phyloP scores from a whole-genome alignment of 768 basidiomycete species.

The Suillus plorans region DNA sequence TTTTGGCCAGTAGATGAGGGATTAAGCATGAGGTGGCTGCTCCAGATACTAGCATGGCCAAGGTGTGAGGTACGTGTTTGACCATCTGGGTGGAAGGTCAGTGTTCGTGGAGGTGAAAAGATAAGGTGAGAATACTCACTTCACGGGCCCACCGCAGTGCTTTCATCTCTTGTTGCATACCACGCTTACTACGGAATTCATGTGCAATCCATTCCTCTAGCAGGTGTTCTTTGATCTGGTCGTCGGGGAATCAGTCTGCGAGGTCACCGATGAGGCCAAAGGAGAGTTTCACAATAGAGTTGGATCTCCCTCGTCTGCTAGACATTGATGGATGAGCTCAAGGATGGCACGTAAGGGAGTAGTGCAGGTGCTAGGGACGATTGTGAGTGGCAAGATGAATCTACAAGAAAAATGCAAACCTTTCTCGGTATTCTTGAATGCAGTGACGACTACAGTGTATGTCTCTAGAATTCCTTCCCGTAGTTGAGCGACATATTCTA shows the following conservation, averaged over 20 bases:
- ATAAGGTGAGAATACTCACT: conserved; percentile 43
- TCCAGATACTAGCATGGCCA: too few species aligned
- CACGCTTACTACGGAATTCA: conserved; percentile 71
- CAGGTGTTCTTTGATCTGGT: conserved; percentile 77
- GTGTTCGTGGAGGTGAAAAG: background rate
- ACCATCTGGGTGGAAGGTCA: conserved; percentile 54
- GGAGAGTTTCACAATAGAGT: conserved; percentile 68
- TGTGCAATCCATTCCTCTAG: conserved; percentile 77
- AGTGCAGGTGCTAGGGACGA: conserved; percentile 34
- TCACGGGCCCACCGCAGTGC: conserved; percentile 93
- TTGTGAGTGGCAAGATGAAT: conserved; percentile 2
- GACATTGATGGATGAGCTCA: conserved; percentile 75
- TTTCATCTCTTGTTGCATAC: conserved; percentile 76
- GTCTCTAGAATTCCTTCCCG: background rate
- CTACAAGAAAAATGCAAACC: conserved; percentile 37
- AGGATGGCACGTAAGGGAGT: conserved; percentile 75
- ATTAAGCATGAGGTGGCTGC: too few species aligned
- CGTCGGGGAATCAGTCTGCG: conserved; percentile 81
- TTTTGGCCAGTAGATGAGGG: too few species aligned
- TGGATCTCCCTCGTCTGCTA: conserved; percentile 73
- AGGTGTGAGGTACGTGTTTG: conserved; percentile 44
- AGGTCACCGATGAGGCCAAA: conserved; percentile 93
- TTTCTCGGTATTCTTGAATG: conserved; percentile 63
- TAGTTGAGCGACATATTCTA: background rate
- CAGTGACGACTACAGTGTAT: background rate